Evolutionary conservation across 768 basidiomycete genomes (phyloP).

Genomic region (Trametes coccinea): DNA sequence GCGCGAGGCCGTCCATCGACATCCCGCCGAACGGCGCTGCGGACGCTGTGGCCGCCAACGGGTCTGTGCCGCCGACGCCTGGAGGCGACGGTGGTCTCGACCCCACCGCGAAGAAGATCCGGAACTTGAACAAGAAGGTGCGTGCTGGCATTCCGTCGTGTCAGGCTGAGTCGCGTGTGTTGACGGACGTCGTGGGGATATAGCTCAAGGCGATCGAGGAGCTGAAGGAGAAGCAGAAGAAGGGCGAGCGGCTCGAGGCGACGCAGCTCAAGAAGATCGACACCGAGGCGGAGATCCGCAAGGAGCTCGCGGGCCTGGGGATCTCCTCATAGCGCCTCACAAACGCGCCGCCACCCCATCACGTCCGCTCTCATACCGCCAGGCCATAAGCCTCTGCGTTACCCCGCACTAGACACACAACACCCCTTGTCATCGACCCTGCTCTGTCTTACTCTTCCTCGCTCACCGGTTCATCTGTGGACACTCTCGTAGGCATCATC

Average conservation of each 20-base stretch:
- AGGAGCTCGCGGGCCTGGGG: conserved; percentile 60
- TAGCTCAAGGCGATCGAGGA: conserved; percentile 99
- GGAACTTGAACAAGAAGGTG: conserved; percentile 94
- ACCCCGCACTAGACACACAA: not conserved
- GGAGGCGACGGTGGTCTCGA: conserved; percentile 64
- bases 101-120: conserved; percentile 85
- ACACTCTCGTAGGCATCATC: not conserved
- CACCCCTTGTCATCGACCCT: not conserved
- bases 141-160: not conserved
- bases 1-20: conserved; percentile 39
- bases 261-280: conserved; percentile 99
- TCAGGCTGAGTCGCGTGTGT: not conserved
- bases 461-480: conserved; percentile 1
- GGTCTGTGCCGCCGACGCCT: conserved; percentile 52
- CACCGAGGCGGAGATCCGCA: conserved; percentile 79
- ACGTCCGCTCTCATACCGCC: not conserved
- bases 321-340: conserved; percentile 22
- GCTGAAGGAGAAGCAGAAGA: conserved; percentile 86
- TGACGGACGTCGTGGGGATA: not conserved
- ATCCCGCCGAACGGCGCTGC: conserved; percentile 32
- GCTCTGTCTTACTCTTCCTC: not conserved
- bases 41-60: conserved; percentile 21
- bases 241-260: conserved; percentile 89
- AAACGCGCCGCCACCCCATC: not conserved
- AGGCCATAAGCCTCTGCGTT: not conserved